Base-by-base conservation (phyloP, 257 asterid species). In the Osmanthus fragrans region DNA sequence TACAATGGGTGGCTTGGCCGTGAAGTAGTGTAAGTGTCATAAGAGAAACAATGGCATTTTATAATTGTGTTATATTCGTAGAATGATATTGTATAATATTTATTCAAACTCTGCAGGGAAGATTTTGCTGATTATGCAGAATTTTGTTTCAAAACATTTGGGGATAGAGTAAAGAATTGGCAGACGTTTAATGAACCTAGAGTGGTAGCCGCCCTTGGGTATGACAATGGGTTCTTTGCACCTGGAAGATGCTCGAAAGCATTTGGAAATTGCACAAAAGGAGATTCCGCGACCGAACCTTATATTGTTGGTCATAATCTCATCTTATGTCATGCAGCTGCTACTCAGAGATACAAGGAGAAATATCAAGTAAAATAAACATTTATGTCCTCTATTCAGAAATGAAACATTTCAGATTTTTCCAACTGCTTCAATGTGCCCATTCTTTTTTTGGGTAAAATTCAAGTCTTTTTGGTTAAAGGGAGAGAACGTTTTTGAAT, bases 81-180 rank as follows among this genome's bases (percentile, higher is more conserved):
- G 6, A 36, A 36, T 6, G 40, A 36, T 10, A 11, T 40, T 40
- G 47, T 10, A 40, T 13, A 3, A 45, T 45, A 54, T n/a, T 19
- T 29, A 32, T 68, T 36, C 10, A 6, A 45, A 70, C 3, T 76
- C 23, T 75, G 86, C 96, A 93, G 99, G 88, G 85, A 92, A 73
- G 99, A 93, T 74, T 96, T 83, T 88, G 97, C 94, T 5, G 98
- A 91, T 76, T 96, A 91, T 76, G 98, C 99, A 0, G 98, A 96
- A 2, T 89, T 92, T 77, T 96, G 98, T 73, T 96, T 93, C 85
- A 89, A 96, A 91, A 85, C 88, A 19, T 93, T 90, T 21, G 99
- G 99, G 19, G 97, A 96, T 80, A 82, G 97, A 81, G 99, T 93
- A 49, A 90, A 83, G 91, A 87, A 93, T 70, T 96, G 98, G 99